Evolutionary conservation across 108 stramenopile genomes (phyloP), one percentile per base, ranked within the genome.

Genomic region (Nitzschia inconspicua): DNA sequence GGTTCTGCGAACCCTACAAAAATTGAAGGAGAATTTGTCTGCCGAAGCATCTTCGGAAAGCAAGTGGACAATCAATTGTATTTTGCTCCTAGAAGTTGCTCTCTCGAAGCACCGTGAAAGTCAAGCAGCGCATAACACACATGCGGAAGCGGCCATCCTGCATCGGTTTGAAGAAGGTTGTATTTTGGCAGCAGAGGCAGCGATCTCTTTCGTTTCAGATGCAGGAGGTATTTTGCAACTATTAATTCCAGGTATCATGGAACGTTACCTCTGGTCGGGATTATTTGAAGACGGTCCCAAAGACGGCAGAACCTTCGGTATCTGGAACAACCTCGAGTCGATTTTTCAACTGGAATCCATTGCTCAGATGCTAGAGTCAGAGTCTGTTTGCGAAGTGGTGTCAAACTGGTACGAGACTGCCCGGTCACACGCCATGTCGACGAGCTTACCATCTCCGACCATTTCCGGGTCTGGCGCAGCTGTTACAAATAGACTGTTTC

Each of bases 121-220:
- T 19, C 39, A 41, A 14, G 57, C 59, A 30, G 35, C 40, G 22
- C 47, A 58, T 27, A 52, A 42, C 20, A 37, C 48, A 16, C 56
- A 72, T 39, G 44, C 51, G 0, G 62, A 72, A n/a, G 16, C 29
- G 44, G 53, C 47, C 14, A 64, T 72, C 28, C 30, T 48, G 13
- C 47, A 67, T 16, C 47, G 55, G 22, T 49, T 85, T 20, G 40
- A 66, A 8, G 54, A 75, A 56, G 86, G 85, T 6, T 82, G 83
- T 43, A 43, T 62, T 14, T 37, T 66, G 42, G 86, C 83, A 0
- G 78, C 68, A n/a, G 30, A 23, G 46, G 76, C 70, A 34, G 84
- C 78, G n/a, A 68, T 80, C 50, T 48, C 76, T 3, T 91, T 82
- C 55, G 41, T 92, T 2, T 47, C 56, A 22, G 83, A 88, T 47